Evolutionary conservation across 441 rosid genomes (phyloP), one percentile per base, ranked within the genome.

Genomic region (Viola pubescens): DNA sequence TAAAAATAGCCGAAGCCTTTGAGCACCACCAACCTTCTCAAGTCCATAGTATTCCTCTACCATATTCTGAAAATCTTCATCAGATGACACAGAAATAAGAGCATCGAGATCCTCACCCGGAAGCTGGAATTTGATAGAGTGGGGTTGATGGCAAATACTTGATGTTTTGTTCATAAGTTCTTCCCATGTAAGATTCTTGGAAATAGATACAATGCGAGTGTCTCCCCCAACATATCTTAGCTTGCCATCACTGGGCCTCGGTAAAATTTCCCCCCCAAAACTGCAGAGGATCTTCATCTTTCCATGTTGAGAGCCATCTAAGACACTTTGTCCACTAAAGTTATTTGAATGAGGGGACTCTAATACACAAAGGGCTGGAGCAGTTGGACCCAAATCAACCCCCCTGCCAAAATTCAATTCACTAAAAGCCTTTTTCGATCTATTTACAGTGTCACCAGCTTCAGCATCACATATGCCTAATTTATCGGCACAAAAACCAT

Each of bases 211-310:
- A 41, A 86, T 81, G 34, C 80, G 91, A 9, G 94, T 89, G 62
- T 86, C 89, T 63, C 96, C 96, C 59, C 94, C 94, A 61, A 86
- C 96, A 71, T 89, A 89, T 69, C 96, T 79, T 52, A 89, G 91
- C 79, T 80, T 89, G 68, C 86, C 83, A 74, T 89, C 96, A 62
- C 86, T 77, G 13, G 96, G 96, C 58, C 96, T 83, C 42, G 96
- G 94, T 16, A 88, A 70, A 54, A 86, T 67, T 80, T 76, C 82
- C 11, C 96, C 96, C 62, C 96, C 96, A 77, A 75, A 84, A 67
- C 96, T 88, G 79, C 91, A 88, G 40, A 88, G 80, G 62, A 81
- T 72, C 79, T 86, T 88, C 63, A 82, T 70, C 52, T 69, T 79
- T 48, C 80, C 75, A 6, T 56, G 61, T 44, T 62, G 78, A 62